Evolutionary conservation across 345 rosid genomes (phyloP).

Genomic region (Sonneratia alba): DNA sequence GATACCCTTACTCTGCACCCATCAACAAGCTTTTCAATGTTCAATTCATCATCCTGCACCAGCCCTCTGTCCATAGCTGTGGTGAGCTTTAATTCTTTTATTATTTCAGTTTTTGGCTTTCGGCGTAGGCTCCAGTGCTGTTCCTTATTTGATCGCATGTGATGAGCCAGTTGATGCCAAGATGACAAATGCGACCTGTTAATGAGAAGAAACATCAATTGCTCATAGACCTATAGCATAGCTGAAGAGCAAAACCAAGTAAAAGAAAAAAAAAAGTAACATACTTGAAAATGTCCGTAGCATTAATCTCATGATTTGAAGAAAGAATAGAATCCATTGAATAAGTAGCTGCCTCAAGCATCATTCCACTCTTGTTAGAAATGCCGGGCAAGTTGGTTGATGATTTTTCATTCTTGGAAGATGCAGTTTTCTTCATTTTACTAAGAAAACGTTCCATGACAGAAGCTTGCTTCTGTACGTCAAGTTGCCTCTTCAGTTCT

Average conservation of each 20-base stretch:
- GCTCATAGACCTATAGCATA: neutral
- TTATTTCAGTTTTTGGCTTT: conserved; percentile 57
- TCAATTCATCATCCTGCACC: conserved; percentile 29
- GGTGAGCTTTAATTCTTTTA: conserved; percentile 63
- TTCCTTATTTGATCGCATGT: conserved; percentile 27
- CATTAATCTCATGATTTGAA: conserved; percentile 30
- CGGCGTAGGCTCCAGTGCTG: conserved; percentile 71
- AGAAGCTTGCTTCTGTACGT: conserved; percentile 77
- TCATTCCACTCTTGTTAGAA: conserved; percentile 20
- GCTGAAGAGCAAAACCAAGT: neutral
- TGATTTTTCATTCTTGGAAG: conserved; percentile 22
- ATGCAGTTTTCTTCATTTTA: conserved; percentile 35
- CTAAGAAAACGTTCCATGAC: conserved; percentile 82
- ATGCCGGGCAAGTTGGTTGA: conserved; percentile 14
- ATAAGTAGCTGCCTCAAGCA: conserved; percentile 29
- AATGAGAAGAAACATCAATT: conserved; percentile 16
- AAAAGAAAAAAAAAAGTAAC: conserved; percentile 5
- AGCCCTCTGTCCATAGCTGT: conserved; percentile 24
- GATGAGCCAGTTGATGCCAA: conserved; percentile 54
- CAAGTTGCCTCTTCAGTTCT: conserved; percentile 47
- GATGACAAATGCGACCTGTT: conserved; percentile 60
- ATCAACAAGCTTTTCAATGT: conserved; percentile 44
- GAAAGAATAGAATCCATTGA: conserved; percentile 53
- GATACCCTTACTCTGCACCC: conserved; percentile 34
- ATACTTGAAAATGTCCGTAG: conserved; percentile 57